phyloP scores from a whole-genome alignment of 805 yeast species.

The Candida alai region DNA sequence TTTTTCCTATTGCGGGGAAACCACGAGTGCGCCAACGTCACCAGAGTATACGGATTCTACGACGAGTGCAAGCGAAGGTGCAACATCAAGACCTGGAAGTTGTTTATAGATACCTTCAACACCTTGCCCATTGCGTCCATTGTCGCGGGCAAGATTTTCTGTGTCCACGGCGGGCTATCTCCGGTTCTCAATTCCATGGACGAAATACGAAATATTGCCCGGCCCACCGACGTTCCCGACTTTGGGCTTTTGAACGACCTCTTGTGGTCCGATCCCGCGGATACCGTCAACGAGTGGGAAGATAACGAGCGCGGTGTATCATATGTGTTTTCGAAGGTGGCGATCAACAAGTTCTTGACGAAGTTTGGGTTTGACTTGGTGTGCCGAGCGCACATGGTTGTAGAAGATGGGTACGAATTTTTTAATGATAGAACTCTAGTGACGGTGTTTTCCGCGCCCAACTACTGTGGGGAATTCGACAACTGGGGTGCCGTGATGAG shows the following conservation, averaged over 20 bases:
- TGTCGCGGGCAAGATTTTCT: conserved; percentile 91
- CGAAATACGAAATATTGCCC: conserved; percentile 67
- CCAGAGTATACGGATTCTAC: conserved; percentile 94
- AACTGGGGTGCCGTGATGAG: conserved; percentile 96
- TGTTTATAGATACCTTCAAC: conserved; percentile 91
- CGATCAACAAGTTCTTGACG: conserved; percentile 70
- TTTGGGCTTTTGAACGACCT: conserved; percentile 74
- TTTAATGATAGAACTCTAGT: conserved; percentile 72
- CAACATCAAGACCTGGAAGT: conserved; percentile 89
- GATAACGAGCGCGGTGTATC: conserved; percentile 84
- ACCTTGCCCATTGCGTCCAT: conserved; percentile 94
- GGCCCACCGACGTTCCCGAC: conserved; percentile 87
- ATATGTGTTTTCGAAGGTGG: conserved; percentile 74
- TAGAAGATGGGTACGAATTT: conserved; percentile 84
- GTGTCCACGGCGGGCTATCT: conserved; percentile 82
- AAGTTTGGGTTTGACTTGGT: conserved; percentile 78
- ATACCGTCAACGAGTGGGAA: conserved; percentile 80
- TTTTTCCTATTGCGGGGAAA: conserved; percentile 91
- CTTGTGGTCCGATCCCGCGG: conserved; percentile 85
- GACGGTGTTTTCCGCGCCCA: conserved; percentile 79
- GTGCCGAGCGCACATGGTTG: conserved; percentile 87
- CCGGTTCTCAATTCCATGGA: conserved; percentile 72
- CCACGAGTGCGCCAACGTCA: conserved; percentile 96
- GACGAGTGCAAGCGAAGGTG: conserved; percentile 97
- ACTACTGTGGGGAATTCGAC: conserved; percentile 78